Evolutionary conservation across 345 rosid genomes (phyloP).

Genomic region (Noccaea bulbosa): DNA sequence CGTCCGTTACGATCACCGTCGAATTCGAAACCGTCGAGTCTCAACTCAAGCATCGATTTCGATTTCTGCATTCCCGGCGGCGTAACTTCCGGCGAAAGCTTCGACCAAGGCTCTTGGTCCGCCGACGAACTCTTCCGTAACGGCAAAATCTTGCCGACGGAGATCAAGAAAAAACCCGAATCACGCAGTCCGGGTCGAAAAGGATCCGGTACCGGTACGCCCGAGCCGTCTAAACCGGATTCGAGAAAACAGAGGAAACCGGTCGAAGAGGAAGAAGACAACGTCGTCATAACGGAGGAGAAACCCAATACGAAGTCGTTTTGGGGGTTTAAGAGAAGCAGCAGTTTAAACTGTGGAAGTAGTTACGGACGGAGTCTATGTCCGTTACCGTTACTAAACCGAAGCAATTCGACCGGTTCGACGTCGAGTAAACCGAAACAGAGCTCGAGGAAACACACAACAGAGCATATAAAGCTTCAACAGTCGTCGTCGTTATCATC

Average conservation of each 20-base stretch:
- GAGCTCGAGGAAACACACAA: constrained; percentile 48
- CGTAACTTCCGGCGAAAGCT: constrained; percentile 45
- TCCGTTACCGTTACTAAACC: constrained; percentile 71
- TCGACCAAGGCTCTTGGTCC: constrained; percentile 53
- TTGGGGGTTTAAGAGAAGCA: constrained; percentile 80
- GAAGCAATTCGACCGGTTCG: constrained; percentile 77
- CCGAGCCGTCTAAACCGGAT: constrained; percentile 31
- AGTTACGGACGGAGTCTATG: constrained; percentile 72
- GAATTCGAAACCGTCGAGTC: constrained; percentile 51
- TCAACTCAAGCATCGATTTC: constrained; percentile 56
- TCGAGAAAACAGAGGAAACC: constrained; percentile 42
- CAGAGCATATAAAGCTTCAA: constrained; percentile 41
- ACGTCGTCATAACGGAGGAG: constrained; percentile 46
- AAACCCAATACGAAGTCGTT: constrained; percentile 58
- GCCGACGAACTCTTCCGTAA: constrained; percentile 64
- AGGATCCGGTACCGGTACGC: constrained; percentile 13
- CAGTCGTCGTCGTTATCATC: constrained; percentile 35
- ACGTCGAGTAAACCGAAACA: constrained; percentile 51
- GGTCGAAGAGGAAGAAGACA: constrained; percentile 37
- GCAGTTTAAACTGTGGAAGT: constrained; percentile 74
- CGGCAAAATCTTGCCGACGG: constrained; percentile 59
- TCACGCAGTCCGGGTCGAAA: constrained; percentile 17
- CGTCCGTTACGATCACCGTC: constrained; percentile 48
- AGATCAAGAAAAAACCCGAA: constrained; percentile 50
- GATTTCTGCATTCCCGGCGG: constrained; percentile 52